These are phyloP conservation scores for Coniella vitis DNA, from an alignment of 2,329 filamentous ascomycete species.

Conservation along the genomic window DNA sequence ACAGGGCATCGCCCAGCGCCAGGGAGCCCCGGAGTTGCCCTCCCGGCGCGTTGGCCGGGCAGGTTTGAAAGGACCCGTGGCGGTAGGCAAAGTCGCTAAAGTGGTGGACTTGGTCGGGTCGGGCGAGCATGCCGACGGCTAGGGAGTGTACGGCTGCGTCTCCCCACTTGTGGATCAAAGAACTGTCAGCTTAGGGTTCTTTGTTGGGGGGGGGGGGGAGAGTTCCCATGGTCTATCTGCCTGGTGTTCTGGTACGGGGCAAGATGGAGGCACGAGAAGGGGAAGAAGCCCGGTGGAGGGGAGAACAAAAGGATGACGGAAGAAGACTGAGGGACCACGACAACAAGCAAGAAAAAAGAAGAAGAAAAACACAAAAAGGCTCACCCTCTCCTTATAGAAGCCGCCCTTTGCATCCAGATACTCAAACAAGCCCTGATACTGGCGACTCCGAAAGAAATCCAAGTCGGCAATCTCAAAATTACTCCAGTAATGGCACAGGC, in stretches of 20 bases:
- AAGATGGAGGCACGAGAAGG: no score
- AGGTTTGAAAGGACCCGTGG: constrained; percentile 28
- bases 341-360: no score
- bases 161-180: constrained; percentile 30
- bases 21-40: constrained; percentile 28
- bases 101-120: constrained; percentile 34
- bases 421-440: constrained; percentile 35
- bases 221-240: no score
- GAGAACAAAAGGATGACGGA: no score
- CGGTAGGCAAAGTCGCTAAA: constrained; percentile 38
- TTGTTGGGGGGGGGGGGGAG: no score
- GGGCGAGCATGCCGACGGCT: constrained; percentile 34
- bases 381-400: constrained; percentile 37
- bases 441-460: constrained; percentile 34
- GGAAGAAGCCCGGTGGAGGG: no score
- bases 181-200: not conserved
- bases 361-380: constrained; percentile 14
- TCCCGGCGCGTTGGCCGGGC: constrained; percentile 30
- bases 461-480: constrained; percentile 42
- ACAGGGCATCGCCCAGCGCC: constrained; percentile 22
- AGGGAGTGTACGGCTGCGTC: constrained; percentile 38
- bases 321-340: no score
- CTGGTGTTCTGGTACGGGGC: no score
- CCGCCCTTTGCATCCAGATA: constrained; percentile 34
- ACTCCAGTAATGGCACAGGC: constrained; percentile 40